Percentiles rank a stretch among this genome's conserved stretches.
Evolutionary conservation across 331 rosid genomes (phyloP).

Genomic region (Quercus phellos): DNA sequence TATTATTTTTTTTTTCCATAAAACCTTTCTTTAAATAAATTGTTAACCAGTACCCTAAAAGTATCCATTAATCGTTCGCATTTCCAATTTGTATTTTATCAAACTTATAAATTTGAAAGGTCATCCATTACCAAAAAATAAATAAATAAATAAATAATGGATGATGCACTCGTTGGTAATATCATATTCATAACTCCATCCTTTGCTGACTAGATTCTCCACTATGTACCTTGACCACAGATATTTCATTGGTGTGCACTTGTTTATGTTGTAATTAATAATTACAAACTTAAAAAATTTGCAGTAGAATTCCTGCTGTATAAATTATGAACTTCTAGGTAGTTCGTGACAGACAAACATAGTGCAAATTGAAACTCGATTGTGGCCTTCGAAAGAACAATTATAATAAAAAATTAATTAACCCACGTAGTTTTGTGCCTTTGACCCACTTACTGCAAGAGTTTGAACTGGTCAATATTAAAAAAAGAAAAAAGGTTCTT

Average conservation of each 20-base stretch:
- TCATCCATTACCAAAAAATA: too few relatives aligned
- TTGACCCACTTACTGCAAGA: background rate
- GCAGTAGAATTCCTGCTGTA: background rate
- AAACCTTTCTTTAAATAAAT: too few relatives aligned
- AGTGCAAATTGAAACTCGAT: background rate
- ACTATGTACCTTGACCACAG: too few relatives aligned
- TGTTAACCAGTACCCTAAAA: fast-evolving
- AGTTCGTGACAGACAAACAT: background rate
- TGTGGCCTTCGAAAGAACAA: background rate
- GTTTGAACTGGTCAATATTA: background rate
- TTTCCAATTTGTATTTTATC: too few relatives aligned
- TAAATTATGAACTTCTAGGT: background rate
- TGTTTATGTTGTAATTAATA: too few relatives aligned
- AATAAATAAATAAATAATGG: fast-evolving
- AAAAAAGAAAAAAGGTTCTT: background rate
- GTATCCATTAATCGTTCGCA: too few relatives aligned
- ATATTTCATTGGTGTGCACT: too few relatives aligned
- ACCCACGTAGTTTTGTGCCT: background rate
- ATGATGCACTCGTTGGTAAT: too few relatives aligned
- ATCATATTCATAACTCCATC: too few relatives aligned
- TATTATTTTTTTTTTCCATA: too few relatives aligned
- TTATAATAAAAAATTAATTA: background rate
- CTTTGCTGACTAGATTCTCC: too few relatives aligned
- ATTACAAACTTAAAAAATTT: background rate
- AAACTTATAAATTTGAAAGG: too few relatives aligned